phyloP scores from a whole-genome alignment of 257 asterid species.

The Solanum medicagineum region DNA sequence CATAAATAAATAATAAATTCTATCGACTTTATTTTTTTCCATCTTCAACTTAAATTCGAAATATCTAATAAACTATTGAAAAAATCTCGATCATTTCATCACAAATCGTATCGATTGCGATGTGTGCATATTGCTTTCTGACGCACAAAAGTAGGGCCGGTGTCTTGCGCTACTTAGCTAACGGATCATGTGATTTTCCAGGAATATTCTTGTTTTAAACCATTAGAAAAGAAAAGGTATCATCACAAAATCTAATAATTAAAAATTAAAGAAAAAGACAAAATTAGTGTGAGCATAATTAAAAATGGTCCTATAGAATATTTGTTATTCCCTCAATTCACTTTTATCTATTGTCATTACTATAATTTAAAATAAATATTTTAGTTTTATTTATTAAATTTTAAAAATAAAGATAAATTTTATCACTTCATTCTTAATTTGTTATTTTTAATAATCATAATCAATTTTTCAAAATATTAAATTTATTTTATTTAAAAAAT shows the following conservation, averaged over 20 bases:
- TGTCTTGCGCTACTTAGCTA: neutral
- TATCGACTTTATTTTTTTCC: rapidly evolving
- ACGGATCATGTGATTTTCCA: neutral
- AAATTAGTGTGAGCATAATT: neutral
- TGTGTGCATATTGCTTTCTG: neutral
- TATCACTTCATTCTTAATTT: too few species aligned
- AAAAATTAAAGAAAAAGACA: neutral
- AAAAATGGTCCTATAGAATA: neutral
- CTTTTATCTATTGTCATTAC: neutral
- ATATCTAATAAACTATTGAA: too few species aligned
- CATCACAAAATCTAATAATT: neutral
- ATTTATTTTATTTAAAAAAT: too few species aligned
- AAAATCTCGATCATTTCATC: rapidly evolving
- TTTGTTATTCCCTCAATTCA: neutral
- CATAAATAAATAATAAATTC: neutral
- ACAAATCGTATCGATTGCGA: too few species aligned
- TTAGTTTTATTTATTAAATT: too few species aligned
- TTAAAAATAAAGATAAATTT: neutral
- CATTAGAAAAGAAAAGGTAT: neutral
- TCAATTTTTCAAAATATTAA: too few species aligned
- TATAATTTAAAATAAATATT: too few species aligned
- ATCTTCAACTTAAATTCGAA: rapidly evolving
- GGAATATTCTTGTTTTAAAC: neutral
- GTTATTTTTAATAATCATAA: too few species aligned
- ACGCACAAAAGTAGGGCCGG: neutral